These are phyloP conservation scores for Oryza officinalis DNA, from an alignment of 176 grass and related monocot species.

Conservation along the genomic window DNA sequence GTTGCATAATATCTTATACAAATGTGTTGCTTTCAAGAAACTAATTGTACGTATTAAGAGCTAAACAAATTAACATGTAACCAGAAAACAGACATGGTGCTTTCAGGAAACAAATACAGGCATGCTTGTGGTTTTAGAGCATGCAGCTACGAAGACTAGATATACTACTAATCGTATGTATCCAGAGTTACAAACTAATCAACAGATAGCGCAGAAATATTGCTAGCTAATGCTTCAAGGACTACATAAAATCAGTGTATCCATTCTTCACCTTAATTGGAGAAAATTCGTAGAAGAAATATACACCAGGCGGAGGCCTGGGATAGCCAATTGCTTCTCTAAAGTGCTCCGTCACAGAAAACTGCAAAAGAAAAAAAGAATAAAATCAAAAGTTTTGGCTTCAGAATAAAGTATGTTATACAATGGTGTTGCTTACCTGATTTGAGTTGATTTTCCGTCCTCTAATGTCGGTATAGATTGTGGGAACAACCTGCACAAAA, in stretches of 20 bases:
- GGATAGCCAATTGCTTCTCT: slow-evolving; percentile 94
- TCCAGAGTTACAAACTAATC: slow-evolving; percentile 1
- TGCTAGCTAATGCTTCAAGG: background rate
- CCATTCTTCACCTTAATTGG: slow-evolving; percentile 78
- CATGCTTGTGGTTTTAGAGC: slow-evolving; percentile 23
- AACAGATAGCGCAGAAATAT: background rate
- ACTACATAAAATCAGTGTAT: slow-evolving; percentile 7
- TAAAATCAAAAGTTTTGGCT: slow-evolving; percentile 35
- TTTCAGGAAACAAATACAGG: slow-evolving; percentile 32
- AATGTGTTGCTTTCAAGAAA: slow-evolving; percentile 20
- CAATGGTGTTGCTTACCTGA: slow-evolving; percentile 59
- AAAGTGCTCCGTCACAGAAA: slow-evolving; percentile 97
- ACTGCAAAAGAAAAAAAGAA: slow-evolving; percentile 65
- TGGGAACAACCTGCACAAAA: slow-evolving; percentile 89
- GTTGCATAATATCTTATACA: slow-evolving; percentile 11
- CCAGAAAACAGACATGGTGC: background rate
- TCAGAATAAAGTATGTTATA: slow-evolving; percentile 32
- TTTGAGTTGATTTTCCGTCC: slow-evolving; percentile 94
- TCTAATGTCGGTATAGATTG: slow-evolving; percentile 95
- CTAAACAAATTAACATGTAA: slow-evolving; percentile 5
- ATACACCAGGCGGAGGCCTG: slow-evolving; percentile 78
- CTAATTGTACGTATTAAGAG: background rate
- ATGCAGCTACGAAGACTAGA: background rate
- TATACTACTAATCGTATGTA: background rate
- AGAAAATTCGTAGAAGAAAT: slow-evolving; percentile 98